A percentile compares a stretch with the other conserved stretches of the same genome.
Evolutionary conservation across 345 rosid species (phyloP).

Genomic region (Populus alba): DNA sequence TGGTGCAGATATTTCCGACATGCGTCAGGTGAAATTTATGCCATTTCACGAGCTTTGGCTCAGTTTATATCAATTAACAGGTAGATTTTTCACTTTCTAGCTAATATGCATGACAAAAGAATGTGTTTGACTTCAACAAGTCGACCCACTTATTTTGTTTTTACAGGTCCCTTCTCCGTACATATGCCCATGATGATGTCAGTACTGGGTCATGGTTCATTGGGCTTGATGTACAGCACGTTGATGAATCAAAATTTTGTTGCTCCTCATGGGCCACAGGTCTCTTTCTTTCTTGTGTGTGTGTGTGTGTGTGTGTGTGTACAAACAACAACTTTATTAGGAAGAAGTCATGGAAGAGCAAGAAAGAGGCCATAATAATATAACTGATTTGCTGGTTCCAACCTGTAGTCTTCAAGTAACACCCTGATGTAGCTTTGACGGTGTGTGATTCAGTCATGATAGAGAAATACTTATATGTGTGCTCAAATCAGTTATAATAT

Average conservation of each 20-base stretch:
- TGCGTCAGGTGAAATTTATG: conserved; percentile 78
- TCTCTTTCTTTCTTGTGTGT: conserved; percentile 12
- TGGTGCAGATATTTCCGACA: conserved; percentile 67
- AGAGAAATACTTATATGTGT: no score
- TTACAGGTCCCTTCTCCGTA: conserved; percentile 55
- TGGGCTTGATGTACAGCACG: conserved; percentile 48
- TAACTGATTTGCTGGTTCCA: not conserved
- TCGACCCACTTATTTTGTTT: not conserved
- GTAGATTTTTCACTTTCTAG: conserved; percentile 28
- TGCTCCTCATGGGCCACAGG: conserved; percentile 80
- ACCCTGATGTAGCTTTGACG: no score
- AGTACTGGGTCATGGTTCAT: conserved; percentile 81
- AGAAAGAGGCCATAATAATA: not conserved
- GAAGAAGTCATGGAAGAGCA: not conserved
- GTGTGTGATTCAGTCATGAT: no score
- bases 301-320: not conserved
- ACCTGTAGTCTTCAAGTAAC: no score
- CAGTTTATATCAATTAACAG: conserved; percentile 66
- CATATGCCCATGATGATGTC: conserved; percentile 70
- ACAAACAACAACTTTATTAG: not conserved
- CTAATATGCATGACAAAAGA: not conserved
- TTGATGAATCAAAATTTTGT: conserved; percentile 68
- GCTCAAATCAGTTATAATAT: no score
- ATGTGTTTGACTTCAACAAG: not conserved
- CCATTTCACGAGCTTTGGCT: conserved; percentile 62